These are phyloP conservation scores for Saccharomycopsis babjevae DNA, from an alignment of 805 yeast species.

Conservation along the genomic window DNA sequence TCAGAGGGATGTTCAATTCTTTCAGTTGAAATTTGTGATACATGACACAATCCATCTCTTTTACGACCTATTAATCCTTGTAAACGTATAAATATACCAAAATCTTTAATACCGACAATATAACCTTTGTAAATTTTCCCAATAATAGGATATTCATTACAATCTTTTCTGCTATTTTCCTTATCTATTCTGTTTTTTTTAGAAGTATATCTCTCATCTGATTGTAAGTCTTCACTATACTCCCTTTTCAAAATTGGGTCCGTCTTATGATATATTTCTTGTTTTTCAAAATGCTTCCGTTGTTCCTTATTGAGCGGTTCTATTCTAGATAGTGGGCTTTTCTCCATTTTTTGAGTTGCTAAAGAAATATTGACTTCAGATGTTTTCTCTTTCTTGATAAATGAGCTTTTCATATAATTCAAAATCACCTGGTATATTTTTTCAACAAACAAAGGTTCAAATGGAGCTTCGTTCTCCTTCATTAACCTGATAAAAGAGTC, in stretches of 20 bases:
- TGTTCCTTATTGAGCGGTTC: background rate
- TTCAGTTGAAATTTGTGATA: constrained; percentile 50
- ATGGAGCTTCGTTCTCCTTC: constrained; percentile 35
- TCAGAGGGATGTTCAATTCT: constrained; percentile 52
- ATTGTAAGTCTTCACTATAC: constrained; percentile 9
- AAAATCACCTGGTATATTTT: constrained; percentile 12
- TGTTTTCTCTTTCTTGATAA: background rate
- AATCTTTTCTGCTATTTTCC: background rate
- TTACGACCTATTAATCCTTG: constrained; percentile 26
- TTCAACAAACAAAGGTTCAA: constrained; percentile 23
- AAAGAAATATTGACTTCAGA: background rate
- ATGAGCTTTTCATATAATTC: background rate
- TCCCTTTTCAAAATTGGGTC: constrained; percentile 11
- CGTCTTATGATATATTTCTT: background rate
- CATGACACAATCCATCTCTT: constrained; percentile 61
- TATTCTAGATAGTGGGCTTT: constrained; percentile 13
- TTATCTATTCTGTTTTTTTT: background rate
- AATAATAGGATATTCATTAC: constrained; percentile 27
- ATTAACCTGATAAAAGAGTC: constrained; percentile 30
- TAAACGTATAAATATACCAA: constrained; percentile 71
- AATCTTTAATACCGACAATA: constrained; percentile 49
- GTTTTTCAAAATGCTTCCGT: background rate
- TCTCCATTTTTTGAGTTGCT: constrained; percentile 14
- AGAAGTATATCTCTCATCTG: background rate
- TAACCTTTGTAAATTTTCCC: constrained; percentile 50